These are phyloP conservation scores for Globisporangium paroecandrum DNA, from an alignment of 352 stramenopile species.

Conservation along the genomic window DNA sequence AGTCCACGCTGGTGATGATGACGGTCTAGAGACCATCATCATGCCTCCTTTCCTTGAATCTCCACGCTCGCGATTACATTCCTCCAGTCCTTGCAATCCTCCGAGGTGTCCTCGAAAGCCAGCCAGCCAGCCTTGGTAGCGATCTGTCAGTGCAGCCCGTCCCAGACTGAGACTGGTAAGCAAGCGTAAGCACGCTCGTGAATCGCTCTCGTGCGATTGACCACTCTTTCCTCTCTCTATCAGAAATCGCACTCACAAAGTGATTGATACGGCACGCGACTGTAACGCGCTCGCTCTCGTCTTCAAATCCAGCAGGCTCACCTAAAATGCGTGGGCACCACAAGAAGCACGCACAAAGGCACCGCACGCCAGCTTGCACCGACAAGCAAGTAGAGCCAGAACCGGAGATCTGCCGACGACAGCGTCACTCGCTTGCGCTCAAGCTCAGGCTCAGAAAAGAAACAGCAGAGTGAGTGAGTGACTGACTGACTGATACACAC, in stretches of 20 bases:
- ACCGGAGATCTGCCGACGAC: background rate
- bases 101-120: background rate
- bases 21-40: background rate
- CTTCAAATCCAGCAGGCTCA: slow-evolving; percentile 1
- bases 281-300: background rate
- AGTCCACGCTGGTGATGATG: background rate
- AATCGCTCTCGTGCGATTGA: background rate
- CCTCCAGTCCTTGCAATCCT: background rate
- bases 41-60: background rate
- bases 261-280: background rate
- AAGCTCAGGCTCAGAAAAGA: background rate
- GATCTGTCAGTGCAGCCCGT: background rate
- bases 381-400: background rate
- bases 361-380: background rate
- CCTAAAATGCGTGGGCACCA: background rate
- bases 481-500: background rate
- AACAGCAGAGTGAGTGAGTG: background rate
- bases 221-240: background rate
- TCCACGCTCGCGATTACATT: background rate
- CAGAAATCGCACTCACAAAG: no score
- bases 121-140: background rate
- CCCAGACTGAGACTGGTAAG: background rate
- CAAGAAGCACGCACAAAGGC: background rate
- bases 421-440: background rate
- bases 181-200: background rate